Evolutionary conservation across 192 early-diverging fungal genomes (phyloP).

Genomic region (Coemansia sp.): DNA sequence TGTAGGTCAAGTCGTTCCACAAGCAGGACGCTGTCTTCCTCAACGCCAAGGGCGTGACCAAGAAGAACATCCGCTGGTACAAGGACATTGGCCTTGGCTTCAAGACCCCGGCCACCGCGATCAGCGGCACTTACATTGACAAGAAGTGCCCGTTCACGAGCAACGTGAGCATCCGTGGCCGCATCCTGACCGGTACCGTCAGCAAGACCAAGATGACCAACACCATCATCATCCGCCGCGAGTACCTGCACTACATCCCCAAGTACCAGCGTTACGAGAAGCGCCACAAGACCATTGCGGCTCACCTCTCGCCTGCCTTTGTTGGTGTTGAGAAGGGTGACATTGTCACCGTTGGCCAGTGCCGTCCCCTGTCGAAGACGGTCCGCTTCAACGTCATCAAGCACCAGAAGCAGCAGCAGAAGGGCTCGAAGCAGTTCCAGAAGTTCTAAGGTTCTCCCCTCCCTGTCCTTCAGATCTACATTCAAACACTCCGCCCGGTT

Average conservation of each 20-base stretch:
- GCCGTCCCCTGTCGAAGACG: conserved; percentile 98
- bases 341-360: conserved; percentile 96
- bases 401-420: conserved; percentile 75
- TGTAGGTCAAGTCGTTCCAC: conserved; percentile 94
- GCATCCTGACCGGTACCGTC: conserved; percentile 91
- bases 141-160: conserved; percentile 99
- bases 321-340: conserved; percentile 85
- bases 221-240: conserved; percentile 95
- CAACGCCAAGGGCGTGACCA: conserved; percentile 67
- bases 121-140: conserved; percentile 97
- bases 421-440: conserved; percentile 83
- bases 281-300: conserved; percentile 99
- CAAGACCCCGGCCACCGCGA: conserved; percentile 98
- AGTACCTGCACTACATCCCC: conserved; percentile 99
- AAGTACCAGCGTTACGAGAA: conserved; percentile 99
- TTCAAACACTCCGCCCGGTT: no score
- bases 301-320: conserved; percentile 93
- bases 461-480: no score
- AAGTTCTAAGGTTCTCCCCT: conserved; percentile 65
- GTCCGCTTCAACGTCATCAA: conserved; percentile 99
- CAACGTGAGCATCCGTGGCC: conserved; percentile 94
- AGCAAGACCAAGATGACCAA: conserved; percentile 98
- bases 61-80: conserved; percentile 87
- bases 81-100: conserved; percentile 98
- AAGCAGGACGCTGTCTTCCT: conserved; percentile 94